Percentiles rank a stretch among this genome's conserved stretches.
phyloP scores from a whole-genome alignment of 305 asterid genomes.

The Vinca major region DNA sequence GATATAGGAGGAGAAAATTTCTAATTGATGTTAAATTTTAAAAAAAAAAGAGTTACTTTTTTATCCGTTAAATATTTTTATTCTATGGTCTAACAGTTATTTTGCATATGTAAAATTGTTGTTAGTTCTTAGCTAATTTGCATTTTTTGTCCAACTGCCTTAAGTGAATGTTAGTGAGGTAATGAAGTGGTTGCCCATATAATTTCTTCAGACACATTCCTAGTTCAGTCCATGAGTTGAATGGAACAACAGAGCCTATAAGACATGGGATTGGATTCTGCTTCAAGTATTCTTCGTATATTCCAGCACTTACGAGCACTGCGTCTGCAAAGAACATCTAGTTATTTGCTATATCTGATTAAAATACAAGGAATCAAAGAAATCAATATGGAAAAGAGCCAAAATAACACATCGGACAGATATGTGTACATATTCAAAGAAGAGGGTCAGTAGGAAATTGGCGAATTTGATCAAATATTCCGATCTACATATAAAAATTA shows the following conservation, averaged over 20 bases:
- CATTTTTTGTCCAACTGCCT: slow-evolving; percentile 43
- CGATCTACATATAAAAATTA: neutral
- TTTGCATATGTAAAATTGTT: too few species aligned
- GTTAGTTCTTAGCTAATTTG: too few species aligned
- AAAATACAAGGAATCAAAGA: neutral
- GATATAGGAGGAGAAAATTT: too few species aligned
- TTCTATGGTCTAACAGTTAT: too few species aligned
- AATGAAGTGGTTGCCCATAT: slow-evolving; percentile 73
- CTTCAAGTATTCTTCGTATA: slow-evolving; percentile 75
- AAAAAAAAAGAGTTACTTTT: too few species aligned
- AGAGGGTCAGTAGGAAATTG: neutral
- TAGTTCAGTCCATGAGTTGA: slow-evolving; percentile 58
- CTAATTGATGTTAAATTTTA: too few species aligned
- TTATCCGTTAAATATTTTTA: too few species aligned
- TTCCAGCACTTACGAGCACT: slow-evolving; percentile 40
- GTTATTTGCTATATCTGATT: neutral
- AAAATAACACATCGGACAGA: neutral
- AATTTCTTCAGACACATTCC: slow-evolving; percentile 53
- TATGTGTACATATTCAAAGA: neutral
- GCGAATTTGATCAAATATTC: too few species aligned
- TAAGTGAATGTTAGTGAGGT: slow-evolving; percentile 61
- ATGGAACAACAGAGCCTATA: slow-evolving; percentile 52
- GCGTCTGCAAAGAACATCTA: slow-evolving; percentile 32
- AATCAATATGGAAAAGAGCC: neutral
- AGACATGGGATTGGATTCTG: slow-evolving; percentile 42